Conservation (phyloP, 345 rosid species). For the Corymbia maculata region DNA sequence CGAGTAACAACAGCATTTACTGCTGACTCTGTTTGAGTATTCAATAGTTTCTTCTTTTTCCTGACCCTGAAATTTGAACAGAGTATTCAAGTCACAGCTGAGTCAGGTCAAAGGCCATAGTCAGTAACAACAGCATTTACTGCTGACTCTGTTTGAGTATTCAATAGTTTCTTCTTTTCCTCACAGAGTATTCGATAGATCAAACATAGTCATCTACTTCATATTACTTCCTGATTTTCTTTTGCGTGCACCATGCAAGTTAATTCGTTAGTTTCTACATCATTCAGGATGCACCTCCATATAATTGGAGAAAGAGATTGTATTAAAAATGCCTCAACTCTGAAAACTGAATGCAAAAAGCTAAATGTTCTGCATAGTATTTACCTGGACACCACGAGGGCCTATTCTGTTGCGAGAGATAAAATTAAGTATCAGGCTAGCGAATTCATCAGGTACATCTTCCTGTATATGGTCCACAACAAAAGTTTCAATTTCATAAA, state of each 20-base stretch:
- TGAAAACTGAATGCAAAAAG: neutral
- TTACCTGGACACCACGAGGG: conserved; percentile 78
- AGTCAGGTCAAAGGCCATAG: too few relatives aligned
- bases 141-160: neutral
- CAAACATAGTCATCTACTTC: neutral
- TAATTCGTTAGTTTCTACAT: neutral
- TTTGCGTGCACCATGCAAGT: neutral
- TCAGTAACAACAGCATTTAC: neutral
- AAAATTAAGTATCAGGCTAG: conserved; percentile 48
- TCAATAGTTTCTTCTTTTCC: neutral
- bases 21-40: neutral
- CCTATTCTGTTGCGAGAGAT: conserved; percentile 77
- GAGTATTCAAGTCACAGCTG: too few relatives aligned
- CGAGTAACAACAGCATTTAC: neutral
- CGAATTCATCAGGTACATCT: conserved; percentile 92
- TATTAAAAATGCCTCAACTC: neutral
- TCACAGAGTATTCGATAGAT: neutral
- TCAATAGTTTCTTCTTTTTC: neutral
- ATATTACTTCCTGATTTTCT: neutral
- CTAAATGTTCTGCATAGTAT: neutral
- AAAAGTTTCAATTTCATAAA: neutral
- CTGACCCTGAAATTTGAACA: too few relatives aligned
- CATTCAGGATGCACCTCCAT: neutral
- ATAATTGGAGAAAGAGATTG: neutral
- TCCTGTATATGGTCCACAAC: conserved; percentile 36